Percentiles rank a stretch among this genome's conserved stretches.
Conservation (phyloP, 345 rosid genomes). For the Mercurialis annua region DNA sequence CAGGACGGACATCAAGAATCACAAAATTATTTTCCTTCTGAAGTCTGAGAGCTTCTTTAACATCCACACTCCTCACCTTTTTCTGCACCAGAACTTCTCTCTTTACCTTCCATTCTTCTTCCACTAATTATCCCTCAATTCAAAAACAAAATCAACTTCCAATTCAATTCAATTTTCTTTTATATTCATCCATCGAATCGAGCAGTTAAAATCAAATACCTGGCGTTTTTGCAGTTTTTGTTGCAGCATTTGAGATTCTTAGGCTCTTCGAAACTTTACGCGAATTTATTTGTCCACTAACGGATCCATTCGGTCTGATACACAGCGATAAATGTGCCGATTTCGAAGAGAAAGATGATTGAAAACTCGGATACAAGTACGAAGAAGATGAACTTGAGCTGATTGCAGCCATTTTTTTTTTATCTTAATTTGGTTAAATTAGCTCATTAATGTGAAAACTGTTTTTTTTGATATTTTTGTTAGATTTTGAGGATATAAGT, state of each 20-base stretch:
- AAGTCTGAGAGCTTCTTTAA: constrained; percentile 90
- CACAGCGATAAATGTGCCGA: constrained; percentile 23
- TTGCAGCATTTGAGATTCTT: constrained; percentile 54
- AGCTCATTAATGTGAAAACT: neutral
- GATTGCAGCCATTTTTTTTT: constrained; percentile 47
- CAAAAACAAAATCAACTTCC: neutral
- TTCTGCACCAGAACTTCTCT: constrained; percentile 76
- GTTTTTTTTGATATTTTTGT: neutral
- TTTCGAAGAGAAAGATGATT: constrained; percentile 37
- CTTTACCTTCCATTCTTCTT: constrained; percentile 91
- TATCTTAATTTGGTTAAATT: too few species aligned
- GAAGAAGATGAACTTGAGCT: constrained; percentile 34
- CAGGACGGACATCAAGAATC: constrained; percentile 95
- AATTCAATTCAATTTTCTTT: too few species aligned
- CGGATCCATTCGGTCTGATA: constrained; percentile 21
- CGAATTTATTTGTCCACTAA: constrained; percentile 18
- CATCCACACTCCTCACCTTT: constrained; percentile 94
- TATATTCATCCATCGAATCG: neutral
- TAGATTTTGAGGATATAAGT: neutral
- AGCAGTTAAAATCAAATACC: constrained; percentile 37
- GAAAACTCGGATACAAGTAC: constrained; percentile 29
- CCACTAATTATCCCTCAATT: constrained; percentile 60
- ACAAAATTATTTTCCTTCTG: constrained; percentile 93
- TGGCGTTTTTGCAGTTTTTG: constrained; percentile 83
- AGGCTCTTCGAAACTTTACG: constrained; percentile 27